Conservation (phyloP, 1,139 yeast genomes). For the Scheffersomyces parashehatae region DNA sequence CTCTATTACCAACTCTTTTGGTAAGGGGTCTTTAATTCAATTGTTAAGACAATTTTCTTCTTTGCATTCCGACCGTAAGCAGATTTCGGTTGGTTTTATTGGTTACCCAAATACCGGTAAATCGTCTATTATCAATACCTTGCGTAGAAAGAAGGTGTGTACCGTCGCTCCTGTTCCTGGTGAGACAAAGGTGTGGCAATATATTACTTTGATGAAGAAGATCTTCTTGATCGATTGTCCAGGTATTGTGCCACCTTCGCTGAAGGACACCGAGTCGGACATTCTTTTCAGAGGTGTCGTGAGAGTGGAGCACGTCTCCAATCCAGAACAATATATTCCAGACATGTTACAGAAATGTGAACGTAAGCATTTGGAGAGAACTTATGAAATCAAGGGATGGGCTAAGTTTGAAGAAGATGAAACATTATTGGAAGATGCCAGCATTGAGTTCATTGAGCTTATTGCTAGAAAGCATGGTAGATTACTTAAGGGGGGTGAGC, state of each 20-base stretch:
- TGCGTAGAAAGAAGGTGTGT: slow-evolving; percentile 93
- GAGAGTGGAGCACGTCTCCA: slow-evolving; percentile 92
- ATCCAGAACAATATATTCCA: slow-evolving; percentile 95
- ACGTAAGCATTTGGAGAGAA: slow-evolving; percentile 88
- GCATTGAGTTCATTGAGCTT: slow-evolving; percentile 82
- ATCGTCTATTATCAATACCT: slow-evolving; percentile 90
- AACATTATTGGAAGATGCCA: slow-evolving; percentile 46
- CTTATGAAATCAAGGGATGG: slow-evolving; percentile 96
- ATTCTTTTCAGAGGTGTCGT: slow-evolving; percentile 95
- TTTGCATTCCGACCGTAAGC: slow-evolving; percentile 89
- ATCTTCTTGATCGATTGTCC: slow-evolving; percentile 97
- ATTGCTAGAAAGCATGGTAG: slow-evolving; percentile 93
- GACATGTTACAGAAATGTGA: slow-evolving; percentile 85
- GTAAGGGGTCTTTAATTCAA: slow-evolving; percentile 95
- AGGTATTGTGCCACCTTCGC: slow-evolving; percentile 96
- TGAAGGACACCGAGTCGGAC: slow-evolving; percentile 89
- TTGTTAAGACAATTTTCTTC: slow-evolving; percentile 89
- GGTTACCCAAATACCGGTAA: slow-evolving; percentile 98
- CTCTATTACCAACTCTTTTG: slow-evolving; percentile 94
- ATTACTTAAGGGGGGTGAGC: slow-evolving; percentile 94
- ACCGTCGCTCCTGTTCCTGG: slow-evolving; percentile 98
- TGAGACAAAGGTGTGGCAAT: slow-evolving; percentile 99
- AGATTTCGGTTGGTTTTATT: slow-evolving; percentile 93
- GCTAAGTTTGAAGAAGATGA: slow-evolving; percentile 46
- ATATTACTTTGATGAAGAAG: slow-evolving; percentile 93